Conservation (phyloP, 2,329 filamentous ascomycete genomes). For the Acephala macrosclerotiorum region DNA sequence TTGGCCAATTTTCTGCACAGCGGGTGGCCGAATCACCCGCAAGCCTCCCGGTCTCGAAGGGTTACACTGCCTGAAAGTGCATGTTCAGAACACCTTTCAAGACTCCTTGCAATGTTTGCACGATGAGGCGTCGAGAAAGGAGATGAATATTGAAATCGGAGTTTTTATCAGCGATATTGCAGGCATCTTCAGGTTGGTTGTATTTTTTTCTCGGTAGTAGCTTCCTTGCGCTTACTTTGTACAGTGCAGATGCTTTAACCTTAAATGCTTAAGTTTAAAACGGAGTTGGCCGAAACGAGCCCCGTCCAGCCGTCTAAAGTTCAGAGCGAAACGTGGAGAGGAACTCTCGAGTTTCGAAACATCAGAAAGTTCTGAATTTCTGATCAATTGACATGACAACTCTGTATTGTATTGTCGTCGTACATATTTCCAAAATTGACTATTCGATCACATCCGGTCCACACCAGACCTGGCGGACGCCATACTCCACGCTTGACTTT, state of each 20-base stretch:
- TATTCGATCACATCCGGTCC: not conserved
- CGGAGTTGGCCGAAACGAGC: not conserved
- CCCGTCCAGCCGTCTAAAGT: not conserved
- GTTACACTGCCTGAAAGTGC: not conserved
- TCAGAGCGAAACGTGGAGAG: not conserved
- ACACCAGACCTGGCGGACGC: not conserved
- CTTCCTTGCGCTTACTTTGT: conserved; percentile 7
- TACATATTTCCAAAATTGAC: not conserved
- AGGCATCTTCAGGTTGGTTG: not conserved
- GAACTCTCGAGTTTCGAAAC: no score
- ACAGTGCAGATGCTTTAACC: conserved; percentile 2
- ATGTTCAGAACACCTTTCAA: not conserved
- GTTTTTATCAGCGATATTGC: not conserved
- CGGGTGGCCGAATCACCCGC: not conserved
- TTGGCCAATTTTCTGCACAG: not conserved
- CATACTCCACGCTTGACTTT: not conserved
- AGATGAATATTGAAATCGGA: not conserved
- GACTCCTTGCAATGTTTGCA: not conserved
- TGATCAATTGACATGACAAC: not conserved
- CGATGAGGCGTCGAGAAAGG: not conserved
- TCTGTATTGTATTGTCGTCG: not conserved
- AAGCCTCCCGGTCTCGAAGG: not conserved
- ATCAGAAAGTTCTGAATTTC: not conserved
- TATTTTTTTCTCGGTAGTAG: not conserved
- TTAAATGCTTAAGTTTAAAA: not conserved